Percentiles rank a stretch among this genome's conserved stretches.
Conservation (phyloP, 116 monocot species). For the Iris pallida region DNA sequence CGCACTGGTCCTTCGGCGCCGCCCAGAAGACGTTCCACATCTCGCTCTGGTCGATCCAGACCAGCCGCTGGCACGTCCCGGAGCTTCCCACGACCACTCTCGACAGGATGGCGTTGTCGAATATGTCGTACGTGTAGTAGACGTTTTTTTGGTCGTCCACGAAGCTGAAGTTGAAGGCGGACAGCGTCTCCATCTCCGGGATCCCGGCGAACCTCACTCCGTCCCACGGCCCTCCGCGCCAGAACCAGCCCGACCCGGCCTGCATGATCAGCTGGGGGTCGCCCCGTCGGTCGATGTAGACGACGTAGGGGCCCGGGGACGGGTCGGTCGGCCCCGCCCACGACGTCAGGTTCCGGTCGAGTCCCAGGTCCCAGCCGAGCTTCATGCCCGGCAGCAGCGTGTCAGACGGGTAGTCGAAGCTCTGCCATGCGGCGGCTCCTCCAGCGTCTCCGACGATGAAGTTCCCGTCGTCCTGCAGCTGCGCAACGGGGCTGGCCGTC, state of each 20-base stretch:
- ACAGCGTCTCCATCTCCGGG: neutral
- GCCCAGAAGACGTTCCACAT: constrained; percentile 18
- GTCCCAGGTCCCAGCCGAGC: constrained; percentile 13
- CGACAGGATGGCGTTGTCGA: neutral
- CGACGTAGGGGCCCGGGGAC: constrained; percentile 6
- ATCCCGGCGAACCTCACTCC: constrained; percentile 19
- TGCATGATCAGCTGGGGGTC: constrained; percentile 13
- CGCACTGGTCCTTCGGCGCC: constrained; percentile 13
- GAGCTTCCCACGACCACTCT: neutral
- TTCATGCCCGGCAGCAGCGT: constrained; percentile 29
- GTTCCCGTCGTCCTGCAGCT: constrained; percentile 14
- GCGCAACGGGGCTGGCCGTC: constrained; percentile 2
- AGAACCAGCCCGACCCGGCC: neutral
- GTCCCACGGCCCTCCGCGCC: constrained; percentile 26
- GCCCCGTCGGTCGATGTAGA: constrained; percentile 13
- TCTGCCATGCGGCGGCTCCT: constrained; percentile 14
- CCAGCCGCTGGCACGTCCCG: constrained; percentile 9
- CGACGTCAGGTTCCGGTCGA: constrained; percentile 12
- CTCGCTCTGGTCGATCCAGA: constrained; percentile 10
- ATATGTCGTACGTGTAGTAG: neutral
- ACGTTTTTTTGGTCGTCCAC: constrained; percentile 9
- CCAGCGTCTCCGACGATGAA: constrained; percentile 7
- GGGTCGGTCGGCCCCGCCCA: constrained; percentile 10
- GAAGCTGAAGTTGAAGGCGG: constrained; percentile 12
- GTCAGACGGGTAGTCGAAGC: constrained; percentile 26